These are phyloP conservation scores for Coix lacrymajobi DNA, from an alignment of 176 grass and related monocot genomes.

Conservation along the genomic window DNA sequence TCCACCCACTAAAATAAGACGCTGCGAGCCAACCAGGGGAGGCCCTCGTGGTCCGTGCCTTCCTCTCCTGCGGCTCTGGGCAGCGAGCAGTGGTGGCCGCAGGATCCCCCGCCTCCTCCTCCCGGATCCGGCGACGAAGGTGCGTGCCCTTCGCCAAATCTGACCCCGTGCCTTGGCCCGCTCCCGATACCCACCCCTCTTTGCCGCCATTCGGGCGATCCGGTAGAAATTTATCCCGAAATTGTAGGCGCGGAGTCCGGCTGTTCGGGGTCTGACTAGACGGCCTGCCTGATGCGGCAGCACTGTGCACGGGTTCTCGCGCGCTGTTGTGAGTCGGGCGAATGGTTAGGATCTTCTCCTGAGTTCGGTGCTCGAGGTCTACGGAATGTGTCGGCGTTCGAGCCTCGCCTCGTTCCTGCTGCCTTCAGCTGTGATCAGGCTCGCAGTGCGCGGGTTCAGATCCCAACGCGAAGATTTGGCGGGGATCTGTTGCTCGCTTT, in stretches of 20 bases:
- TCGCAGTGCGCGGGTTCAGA: neutral
- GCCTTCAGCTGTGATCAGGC: neutral
- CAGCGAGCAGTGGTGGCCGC: conserved; percentile 9
- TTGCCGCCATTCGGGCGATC: neutral
- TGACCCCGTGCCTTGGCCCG: neutral
- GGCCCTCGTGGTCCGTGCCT: neutral
- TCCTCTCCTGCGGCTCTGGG: conserved; percentile 10
- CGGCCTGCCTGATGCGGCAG: neutral
- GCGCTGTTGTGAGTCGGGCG: too few relatives aligned
- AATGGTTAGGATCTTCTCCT: neutral
- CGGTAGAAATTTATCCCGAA: neutral
- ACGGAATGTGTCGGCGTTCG: neutral
- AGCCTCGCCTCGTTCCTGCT: neutral
- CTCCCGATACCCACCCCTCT: neutral
- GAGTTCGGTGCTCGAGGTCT: neutral
- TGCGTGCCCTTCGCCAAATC: conserved; percentile 13
- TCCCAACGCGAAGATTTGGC: neutral
- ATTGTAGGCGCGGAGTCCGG: neutral
- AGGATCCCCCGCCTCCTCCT: neutral
- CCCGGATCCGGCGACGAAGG: conserved; percentile 11
- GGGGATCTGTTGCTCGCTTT: neutral
- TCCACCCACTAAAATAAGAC: conserved; percentile 6
- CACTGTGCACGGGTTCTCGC: neutral
- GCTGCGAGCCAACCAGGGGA: neutral
- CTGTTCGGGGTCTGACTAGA: neutral